Evolutionary conservation across 2,329 filamentous ascomycete genomes (phyloP).

Genomic region (Trichoderma endophyticum): DNA sequence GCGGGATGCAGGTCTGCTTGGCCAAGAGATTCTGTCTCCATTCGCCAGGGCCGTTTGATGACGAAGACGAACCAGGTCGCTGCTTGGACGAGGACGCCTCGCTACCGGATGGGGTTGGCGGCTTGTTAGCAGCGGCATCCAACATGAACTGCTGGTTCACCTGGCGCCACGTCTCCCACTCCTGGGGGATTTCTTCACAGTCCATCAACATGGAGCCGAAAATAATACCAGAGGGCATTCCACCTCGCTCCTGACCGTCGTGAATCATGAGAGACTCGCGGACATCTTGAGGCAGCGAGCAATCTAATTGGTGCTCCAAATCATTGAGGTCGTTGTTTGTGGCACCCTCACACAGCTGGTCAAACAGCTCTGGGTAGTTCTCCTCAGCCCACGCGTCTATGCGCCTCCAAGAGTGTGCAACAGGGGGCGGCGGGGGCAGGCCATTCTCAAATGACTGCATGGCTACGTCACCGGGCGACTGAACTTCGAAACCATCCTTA

Average conservation of each 20-base stretch:
- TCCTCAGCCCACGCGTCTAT: slow-evolving; percentile 94
- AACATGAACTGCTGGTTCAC: slow-evolving; percentile 88
- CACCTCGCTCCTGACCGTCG: slow-evolving; percentile 95
- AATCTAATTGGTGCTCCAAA: slow-evolving; percentile 91
- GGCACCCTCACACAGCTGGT: slow-evolving; percentile 88
- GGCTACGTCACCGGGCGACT: slow-evolving; percentile 78
- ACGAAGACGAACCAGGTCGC: slow-evolving; percentile 44
- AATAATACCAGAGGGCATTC: slow-evolving; percentile 84
- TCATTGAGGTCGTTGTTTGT: slow-evolving; percentile 96
- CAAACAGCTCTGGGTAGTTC: slow-evolving; percentile 89
- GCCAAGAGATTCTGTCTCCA: slow-evolving; percentile 85
- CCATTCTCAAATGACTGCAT: slow-evolving; percentile 97
- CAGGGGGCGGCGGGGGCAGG: slow-evolving; percentile 81
- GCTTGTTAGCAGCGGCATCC: slow-evolving; percentile 54
- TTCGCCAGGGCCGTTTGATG: slow-evolving; percentile 52
- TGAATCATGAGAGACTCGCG: slow-evolving; percentile 87
- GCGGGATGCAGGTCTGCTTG: slow-evolving; percentile 83
- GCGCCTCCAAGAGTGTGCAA: slow-evolving; percentile 85
- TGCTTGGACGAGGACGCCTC: slow-evolving; percentile 68
- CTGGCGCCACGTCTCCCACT: slow-evolving; percentile 93
- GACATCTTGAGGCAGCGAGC: slow-evolving; percentile 87
- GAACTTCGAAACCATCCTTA: slow-evolving; percentile 65
- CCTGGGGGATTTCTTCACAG: slow-evolving; percentile 96
- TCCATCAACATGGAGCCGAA: slow-evolving; percentile 95
- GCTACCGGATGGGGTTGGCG: slow-evolving; percentile 59